Conservation (phyloP, 257 asterid species). For the Verbascum thapsus region DNA sequence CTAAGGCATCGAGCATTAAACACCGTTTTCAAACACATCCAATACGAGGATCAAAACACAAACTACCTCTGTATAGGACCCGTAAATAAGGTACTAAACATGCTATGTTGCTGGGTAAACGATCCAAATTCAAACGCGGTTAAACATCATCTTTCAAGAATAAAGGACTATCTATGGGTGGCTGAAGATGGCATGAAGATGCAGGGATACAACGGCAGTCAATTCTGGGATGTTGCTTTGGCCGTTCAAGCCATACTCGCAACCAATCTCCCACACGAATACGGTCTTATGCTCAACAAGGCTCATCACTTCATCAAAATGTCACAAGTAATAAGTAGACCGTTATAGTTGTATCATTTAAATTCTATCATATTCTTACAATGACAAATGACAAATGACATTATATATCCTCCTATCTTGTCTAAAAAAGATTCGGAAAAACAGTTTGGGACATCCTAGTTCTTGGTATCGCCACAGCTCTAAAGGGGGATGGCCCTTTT, state of each 20-base stretch:
- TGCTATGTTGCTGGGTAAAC: slow-evolving; percentile 74
- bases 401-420: neutral
- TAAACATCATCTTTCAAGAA: slow-evolving; percentile 56
- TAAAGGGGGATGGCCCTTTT: slow-evolving; percentile 83
- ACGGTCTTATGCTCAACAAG: slow-evolving; percentile 46
- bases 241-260: slow-evolving; percentile 64
- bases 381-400: neutral
- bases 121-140: slow-evolving; percentile 48
- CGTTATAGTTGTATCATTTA: neutral
- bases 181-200: slow-evolving; percentile 95
- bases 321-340: slow-evolving; percentile 57
- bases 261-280: slow-evolving; percentile 51
- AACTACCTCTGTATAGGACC: slow-evolving; percentile 66
- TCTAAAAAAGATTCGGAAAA: slow-evolving; percentile 47
- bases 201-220: slow-evolving; percentile 87
- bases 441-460: slow-evolving; percentile 37
- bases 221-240: slow-evolving; percentile 66
- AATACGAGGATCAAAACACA: slow-evolving; percentile 59
- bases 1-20: slow-evolving; percentile 51
- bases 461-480: slow-evolving; percentile 65
- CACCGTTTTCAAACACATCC: slow-evolving; percentile 48
- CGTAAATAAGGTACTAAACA: slow-evolving; percentile 71
- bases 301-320: slow-evolving; percentile 61
- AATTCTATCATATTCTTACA: neutral
- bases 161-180: slow-evolving; percentile 73